Base-by-base conservation (phyloP, 129 eudicot species). In the Centella asiatica region DNA sequence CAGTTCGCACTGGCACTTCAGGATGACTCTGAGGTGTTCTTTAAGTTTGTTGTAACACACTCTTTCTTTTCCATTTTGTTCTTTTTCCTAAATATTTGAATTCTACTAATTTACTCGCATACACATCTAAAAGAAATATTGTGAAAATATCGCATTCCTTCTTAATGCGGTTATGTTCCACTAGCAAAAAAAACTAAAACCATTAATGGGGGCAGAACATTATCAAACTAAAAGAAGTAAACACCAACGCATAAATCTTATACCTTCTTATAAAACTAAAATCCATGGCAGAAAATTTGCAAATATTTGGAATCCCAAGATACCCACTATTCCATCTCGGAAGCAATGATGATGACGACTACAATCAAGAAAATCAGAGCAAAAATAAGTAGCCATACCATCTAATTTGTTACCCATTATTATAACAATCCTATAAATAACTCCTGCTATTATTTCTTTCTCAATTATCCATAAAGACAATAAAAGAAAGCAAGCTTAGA, bases 191-290 rank as follows among this genome's bases (percentile, higher is more conserved):
- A 51, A 51, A 53, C 15, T 53, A 27, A 1, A 53, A 50, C 8
- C 3, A 50, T 29, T 19, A 49, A 4, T 19, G 24, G 12, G 0
- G 15, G 22, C 10, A 49, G 20, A 20, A 23, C 20, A 20, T 17
- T 23, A 10, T 8, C 18, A 26, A 23, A 52, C 14, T 28, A 32
- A 55, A 55, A 25, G 37, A 45, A 9, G 23, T 2, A 45, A 34
- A 52, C 57, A n/a, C n/a, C 20, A 25, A 26, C 33, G 27, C 22
- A 34, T 55, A 18, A 24, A 48, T 19, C 20, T 17, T 54, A 58
- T 72, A 85, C 94, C 85, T 81, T 40, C 45, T 65, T 28, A 15
- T n/a, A 44, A 74, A 42, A 52, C 34, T 65, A 44, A 74, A 33
- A 68, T 44, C 70, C 31, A 76, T 63, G 10, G 67, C 69, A 54